Percentiles rank a stretch among this genome's conserved stretches.
Evolutionary conservation across 495 filamentous ascomycete genomes (phyloP).

Genomic region (Cenococcum geophilum): DNA sequence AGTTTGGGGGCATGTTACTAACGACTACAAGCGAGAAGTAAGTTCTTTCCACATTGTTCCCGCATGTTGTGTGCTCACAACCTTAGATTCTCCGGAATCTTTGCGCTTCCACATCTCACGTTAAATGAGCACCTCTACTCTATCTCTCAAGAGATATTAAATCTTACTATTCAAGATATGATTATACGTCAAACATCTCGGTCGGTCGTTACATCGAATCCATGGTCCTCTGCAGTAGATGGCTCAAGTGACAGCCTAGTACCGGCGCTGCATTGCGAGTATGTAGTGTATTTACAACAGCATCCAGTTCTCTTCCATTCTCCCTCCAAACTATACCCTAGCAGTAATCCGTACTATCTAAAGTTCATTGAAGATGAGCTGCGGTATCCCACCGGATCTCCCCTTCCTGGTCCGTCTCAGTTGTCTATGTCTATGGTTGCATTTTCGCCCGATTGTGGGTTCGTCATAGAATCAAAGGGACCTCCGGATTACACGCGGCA

Average conservation of each 20-base stretch:
- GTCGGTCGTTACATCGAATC: constrained; percentile 40
- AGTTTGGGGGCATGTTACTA: constrained; percentile 66
- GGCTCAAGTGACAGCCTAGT: constrained; percentile 52
- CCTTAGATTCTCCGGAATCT: constrained; percentile 67
- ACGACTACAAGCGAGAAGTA: constrained; percentile 83
- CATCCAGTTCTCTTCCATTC: constrained; percentile 47
- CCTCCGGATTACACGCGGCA: constrained; percentile 61
- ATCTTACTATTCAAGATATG: constrained; percentile 60
- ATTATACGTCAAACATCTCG: constrained; percentile 57
- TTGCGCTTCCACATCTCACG: constrained; percentile 77
- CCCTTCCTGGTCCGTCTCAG: constrained; percentile 57
- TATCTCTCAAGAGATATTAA: constrained; percentile 59
- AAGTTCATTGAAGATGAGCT: constrained; percentile 76
- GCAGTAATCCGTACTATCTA: constrained; percentile 42
- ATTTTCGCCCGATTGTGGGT: constrained; percentile 91
- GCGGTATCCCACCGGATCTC: constrained; percentile 76
- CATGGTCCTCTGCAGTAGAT: constrained; percentile 58
- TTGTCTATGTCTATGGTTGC: constrained; percentile 77
- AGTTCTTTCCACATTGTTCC: constrained; percentile 16
- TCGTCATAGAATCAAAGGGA: constrained; percentile 82
- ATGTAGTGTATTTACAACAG: constrained; percentile 80
- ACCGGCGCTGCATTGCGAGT: constrained; percentile 74
- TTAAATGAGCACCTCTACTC: constrained; percentile 60
- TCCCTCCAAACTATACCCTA: constrained; percentile 23
- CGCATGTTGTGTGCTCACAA: not conserved